Conservation (phyloP, 768 basidiomycete genomes). For the Boletus sp. region DNA sequence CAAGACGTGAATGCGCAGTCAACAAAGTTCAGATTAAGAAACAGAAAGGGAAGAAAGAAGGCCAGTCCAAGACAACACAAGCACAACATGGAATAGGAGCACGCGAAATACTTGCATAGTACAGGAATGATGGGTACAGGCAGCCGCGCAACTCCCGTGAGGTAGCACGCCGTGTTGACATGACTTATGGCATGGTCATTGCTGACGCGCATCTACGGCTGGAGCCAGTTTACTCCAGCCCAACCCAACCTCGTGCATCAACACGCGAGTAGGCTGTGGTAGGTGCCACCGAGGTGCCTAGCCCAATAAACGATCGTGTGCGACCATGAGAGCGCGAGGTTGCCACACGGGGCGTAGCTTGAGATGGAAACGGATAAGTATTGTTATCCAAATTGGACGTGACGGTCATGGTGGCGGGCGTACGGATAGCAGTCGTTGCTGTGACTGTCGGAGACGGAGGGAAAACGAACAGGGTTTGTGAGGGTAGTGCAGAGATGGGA, state of each 20-base stretch:
- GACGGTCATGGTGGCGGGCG: constrained; percentile 80
- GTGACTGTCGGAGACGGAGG: constrained; percentile 68
- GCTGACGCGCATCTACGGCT: constrained; percentile 2
- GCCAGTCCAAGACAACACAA: constrained; percentile 25
- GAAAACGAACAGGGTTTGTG: constrained; percentile 84
- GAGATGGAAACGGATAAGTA: constrained; percentile 52
- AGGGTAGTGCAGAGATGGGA: constrained; percentile 47
- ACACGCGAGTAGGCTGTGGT: constrained; percentile 82
- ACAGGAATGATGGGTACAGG: constrained; percentile 16
- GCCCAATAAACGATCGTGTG: constrained; percentile 70
- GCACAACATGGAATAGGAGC: constrained; percentile 21
- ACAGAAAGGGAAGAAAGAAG: not conserved
- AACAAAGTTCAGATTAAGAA: constrained; percentile 14
- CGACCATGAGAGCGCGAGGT: constrained; percentile 64
- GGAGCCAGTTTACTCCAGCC: constrained; percentile 37
- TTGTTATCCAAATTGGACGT: constrained; percentile 53
- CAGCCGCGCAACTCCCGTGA: constrained; percentile 8
- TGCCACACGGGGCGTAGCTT: constrained; percentile 66
- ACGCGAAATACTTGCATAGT: constrained; percentile 22
- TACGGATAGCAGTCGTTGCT: constrained; percentile 46
- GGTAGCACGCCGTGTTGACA: constrained; percentile 7
- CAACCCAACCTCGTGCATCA: constrained; percentile 79
- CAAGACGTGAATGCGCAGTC: constrained; percentile 28
- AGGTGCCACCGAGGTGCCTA: constrained; percentile 64
- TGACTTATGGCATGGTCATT: constrained; percentile 8